Percentiles rank a stretch among this genome's conserved stretches.
phyloP scores from a whole-genome alignment of 2,329 filamentous ascomycete genomes.

The Fusarium sp. region DNA sequence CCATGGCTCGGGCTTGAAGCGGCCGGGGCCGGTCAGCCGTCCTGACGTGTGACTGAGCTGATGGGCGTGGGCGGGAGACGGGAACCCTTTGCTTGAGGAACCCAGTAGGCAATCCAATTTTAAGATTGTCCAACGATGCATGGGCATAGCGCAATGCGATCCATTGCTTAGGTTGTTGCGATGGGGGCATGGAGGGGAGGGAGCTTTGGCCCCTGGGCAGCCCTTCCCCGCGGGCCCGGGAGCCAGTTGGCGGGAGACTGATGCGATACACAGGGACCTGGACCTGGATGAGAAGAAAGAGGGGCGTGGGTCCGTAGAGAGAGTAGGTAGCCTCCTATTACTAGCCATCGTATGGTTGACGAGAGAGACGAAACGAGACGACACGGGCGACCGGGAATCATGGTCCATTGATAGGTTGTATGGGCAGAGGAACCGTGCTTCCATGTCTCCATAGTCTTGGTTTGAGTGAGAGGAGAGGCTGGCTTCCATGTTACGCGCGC shows the following conservation, averaged over 20 bases:
- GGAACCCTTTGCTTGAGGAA: neutral
- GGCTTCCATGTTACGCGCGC: neutral
- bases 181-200: neutral
- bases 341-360: slow-evolving; percentile 19
- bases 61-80: neutral
- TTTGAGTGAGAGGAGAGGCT: neutral
- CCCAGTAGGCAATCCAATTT: neutral
- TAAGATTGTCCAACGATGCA: neutral
- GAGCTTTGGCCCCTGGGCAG: slow-evolving; percentile 27
- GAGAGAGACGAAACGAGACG: neutral
- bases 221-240: slow-evolving; percentile 21
- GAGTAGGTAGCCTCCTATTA: slow-evolving; percentile 1
- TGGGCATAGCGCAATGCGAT: neutral
- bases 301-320: neutral
- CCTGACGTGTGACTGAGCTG: slow-evolving; percentile 12
- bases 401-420: neutral
- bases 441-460: slow-evolving; percentile 11
- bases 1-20: slow-evolving; percentile 24
- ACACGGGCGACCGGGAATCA: slow-evolving; percentile 23
- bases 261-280: slow-evolving; percentile 14
- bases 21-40: slow-evolving; percentile 16
- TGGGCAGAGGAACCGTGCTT: neutral
- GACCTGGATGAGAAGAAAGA: neutral
- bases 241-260: slow-evolving; percentile 5
- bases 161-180: too few relatives aligned